Percentiles rank a stretch among this genome's conserved stretches.
Evolutionary conservation across 345 rosid genomes (phyloP).

Genomic region (Durio zibethinus): DNA sequence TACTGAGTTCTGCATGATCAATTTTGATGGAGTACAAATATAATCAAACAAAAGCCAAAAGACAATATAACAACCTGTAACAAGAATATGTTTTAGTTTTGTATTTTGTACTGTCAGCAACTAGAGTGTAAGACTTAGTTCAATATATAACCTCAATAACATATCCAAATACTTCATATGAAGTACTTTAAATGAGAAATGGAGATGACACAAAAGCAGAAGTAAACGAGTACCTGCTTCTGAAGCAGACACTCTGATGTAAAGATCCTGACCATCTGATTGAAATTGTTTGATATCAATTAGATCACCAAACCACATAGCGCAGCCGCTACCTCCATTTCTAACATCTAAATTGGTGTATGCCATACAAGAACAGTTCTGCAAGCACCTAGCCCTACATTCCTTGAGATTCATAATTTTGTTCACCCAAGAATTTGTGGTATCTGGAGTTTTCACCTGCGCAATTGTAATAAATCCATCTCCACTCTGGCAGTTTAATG

Average conservation of each 20-base stretch:
- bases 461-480: slow-evolving; percentile 34
- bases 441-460: slow-evolving; percentile 44
- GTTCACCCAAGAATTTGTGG: slow-evolving; percentile 26
- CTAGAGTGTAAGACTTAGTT: too few relatives aligned
- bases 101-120: too few relatives aligned
- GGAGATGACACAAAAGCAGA: neutral
- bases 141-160: too few relatives aligned
- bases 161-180: neutral
- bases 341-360: neutral
- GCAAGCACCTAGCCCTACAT: slow-evolving; percentile 15
- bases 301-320: slow-evolving; percentile 18
- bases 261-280: slow-evolving; percentile 39
- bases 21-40: neutral
- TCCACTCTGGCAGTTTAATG: slow-evolving; percentile 26
- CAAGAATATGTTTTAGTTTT: neutral
- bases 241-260: slow-evolving; percentile 52
- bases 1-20: neutral
- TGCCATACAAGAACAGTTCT: slow-evolving; percentile 24
- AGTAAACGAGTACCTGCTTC: slow-evolving; percentile 17
- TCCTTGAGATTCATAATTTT: slow-evolving; percentile 5
- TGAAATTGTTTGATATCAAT: slow-evolving; percentile 16
- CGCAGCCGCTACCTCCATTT: slow-evolving; percentile 18
- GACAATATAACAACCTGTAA: neutral
- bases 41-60: neutral
- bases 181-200: neutral